phyloP scores from a whole-genome alignment of 1,284 basidiomycete genomes.

The Serendipita sp. region DNA sequence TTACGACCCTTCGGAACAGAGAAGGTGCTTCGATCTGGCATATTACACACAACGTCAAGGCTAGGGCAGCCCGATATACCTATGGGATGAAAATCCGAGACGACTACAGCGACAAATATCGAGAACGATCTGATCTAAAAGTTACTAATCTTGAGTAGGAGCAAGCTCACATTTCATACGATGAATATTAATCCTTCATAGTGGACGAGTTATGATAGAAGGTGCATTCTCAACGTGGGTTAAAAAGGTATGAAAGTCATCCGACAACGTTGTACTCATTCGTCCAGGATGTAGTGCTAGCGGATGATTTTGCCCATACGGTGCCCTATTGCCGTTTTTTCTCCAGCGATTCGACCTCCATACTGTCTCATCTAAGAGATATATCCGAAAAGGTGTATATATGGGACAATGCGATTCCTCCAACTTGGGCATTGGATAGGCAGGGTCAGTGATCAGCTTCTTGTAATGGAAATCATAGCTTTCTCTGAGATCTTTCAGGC shows the following conservation, averaged over 20 bases:
- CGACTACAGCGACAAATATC: neutral
- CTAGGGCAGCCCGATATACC: neutral
- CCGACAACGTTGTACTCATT: neutral
- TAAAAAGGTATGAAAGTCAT: neutral
- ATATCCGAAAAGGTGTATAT: neutral
- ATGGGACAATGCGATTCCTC: neutral
- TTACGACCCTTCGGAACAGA: neutral
- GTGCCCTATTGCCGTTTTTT: neutral
- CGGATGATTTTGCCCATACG: neutral
- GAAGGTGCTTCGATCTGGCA: slow-evolving; percentile 6
- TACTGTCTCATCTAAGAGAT: no score
- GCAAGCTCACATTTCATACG: neutral
- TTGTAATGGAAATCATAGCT: neutral
- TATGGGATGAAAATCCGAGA: neutral
- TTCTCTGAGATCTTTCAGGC: neutral
- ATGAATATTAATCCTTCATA: neutral
- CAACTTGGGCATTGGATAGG: neutral
- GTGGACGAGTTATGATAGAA: neutral
- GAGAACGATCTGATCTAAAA: neutral
- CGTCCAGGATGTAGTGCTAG: neutral
- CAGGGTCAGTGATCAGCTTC: neutral
- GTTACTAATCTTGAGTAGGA: neutral
- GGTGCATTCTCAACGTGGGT: neutral
- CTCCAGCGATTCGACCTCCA: neutral
- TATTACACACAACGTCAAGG: neutral